These are phyloP conservation scores for Venturia asperata DNA, from an alignment of 2,329 filamentous ascomycete species.

Conservation along the genomic window DNA sequence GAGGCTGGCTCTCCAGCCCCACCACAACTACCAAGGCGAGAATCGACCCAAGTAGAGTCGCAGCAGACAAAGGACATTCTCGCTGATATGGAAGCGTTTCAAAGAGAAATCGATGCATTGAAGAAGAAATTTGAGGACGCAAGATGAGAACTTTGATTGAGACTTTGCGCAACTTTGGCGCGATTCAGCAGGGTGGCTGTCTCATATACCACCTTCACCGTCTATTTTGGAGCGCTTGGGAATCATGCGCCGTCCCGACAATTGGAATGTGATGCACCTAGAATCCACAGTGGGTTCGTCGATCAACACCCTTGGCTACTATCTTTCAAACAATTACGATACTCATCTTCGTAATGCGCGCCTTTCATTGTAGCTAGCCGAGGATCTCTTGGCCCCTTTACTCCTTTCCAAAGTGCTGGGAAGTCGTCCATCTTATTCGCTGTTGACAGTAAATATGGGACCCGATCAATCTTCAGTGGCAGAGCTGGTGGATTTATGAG, in stretches of 20 bases:
- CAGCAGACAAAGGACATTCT: conserved; percentile 18
- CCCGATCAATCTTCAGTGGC: neutral
- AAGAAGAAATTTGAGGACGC: conserved; percentile 12
- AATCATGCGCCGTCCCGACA: conserved; percentile 1
- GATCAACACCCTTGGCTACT: neutral
- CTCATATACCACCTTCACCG: neutral
- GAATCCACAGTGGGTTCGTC: neutral
- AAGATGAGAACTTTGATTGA: neutral
- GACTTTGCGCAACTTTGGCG: neutral
- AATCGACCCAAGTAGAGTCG: neutral
- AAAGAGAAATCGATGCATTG: conserved; percentile 21
- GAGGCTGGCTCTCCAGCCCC: neutral
- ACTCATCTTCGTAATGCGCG: neutral
- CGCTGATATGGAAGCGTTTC: conserved; percentile 21
- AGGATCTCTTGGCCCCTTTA: neutral
- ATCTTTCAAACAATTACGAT: neutral
- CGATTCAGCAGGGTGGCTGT: neutral
- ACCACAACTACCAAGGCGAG: neutral
- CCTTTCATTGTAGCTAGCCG: neutral
- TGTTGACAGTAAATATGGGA: neutral
- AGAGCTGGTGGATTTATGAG: neutral
- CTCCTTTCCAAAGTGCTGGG: neutral
- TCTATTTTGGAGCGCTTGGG: neutral
- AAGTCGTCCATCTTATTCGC: neutral
- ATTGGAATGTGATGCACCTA: neutral